Conservation (phyloP, 345 rosid genomes). For the Noccaea caerulescens region DNA sequence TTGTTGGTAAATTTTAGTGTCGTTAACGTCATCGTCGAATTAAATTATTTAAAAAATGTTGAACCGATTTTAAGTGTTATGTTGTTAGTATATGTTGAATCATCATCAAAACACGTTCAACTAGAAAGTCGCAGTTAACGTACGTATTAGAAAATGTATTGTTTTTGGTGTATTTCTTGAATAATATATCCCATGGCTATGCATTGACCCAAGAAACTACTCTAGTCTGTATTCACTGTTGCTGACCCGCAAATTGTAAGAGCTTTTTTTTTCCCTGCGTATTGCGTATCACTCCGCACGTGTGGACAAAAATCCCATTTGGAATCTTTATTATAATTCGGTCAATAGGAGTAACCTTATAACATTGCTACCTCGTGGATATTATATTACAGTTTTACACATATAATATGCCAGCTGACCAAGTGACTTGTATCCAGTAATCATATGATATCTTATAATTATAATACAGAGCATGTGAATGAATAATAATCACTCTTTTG, state of each 20-base stretch:
- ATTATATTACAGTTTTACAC: background rate
- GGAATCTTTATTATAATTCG: background rate
- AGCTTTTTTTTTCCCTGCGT: background rate
- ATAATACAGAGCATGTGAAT: background rate
- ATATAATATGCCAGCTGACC: background rate
- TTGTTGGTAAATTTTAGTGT: too few relatives aligned
- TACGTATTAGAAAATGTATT: background rate
- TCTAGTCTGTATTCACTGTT: slow-evolving; percentile 14
- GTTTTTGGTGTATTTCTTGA: background rate
- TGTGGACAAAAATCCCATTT: background rate
- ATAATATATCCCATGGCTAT: background rate
- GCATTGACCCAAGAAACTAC: slow-evolving; percentile 32
- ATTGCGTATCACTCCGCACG: background rate
- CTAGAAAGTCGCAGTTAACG: background rate
- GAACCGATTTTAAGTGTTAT: too few relatives aligned
- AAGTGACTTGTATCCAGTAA: background rate
- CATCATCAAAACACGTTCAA: too few relatives aligned
- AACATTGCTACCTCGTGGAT: background rate
- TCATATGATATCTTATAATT: background rate
- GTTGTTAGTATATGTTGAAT: too few relatives aligned
- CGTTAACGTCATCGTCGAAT: too few relatives aligned
- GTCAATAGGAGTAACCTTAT: background rate
- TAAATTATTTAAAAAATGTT: too few relatives aligned
- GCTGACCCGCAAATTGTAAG: slow-evolving; percentile 15
- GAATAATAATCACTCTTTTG: slow-evolving; percentile 12